Evolutionary conservation across 2,329 filamentous ascomycete genomes (phyloP).

Genomic region (Paracorniculantispora psalliotae): DNA sequence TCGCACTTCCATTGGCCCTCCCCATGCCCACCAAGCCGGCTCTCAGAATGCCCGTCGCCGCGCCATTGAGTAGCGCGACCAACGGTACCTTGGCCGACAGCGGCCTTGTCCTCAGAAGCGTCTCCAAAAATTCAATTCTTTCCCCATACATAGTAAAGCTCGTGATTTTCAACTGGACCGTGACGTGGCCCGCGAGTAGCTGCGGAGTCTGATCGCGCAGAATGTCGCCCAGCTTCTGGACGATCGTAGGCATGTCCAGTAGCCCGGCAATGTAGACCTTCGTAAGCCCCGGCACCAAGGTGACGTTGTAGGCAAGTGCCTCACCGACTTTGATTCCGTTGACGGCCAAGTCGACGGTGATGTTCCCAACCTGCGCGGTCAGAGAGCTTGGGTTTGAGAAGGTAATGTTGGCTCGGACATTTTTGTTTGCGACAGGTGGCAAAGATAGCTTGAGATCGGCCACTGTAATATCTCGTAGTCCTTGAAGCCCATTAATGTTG

Average conservation of each 20-base stretch:
- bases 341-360: not conserved
- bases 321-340: not conserved
- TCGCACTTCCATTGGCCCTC: not conserved
- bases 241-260: not conserved
- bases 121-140: not conserved
- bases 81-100: not conserved
- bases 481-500: not conserved
- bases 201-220: not conserved
- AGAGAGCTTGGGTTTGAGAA: slow-evolving; percentile 6
- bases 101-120: not conserved
- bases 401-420: not conserved
- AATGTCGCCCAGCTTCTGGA: not conserved
- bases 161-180: not conserved
- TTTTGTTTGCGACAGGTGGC: not conserved
- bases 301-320: not conserved
- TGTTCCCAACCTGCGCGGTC: slow-evolving; percentile 3
- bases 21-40: not conserved
- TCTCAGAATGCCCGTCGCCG: not conserved
- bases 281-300: not conserved
- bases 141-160: slow-evolving; percentile 5
- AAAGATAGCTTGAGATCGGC: not conserved
- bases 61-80: slow-evolving; percentile 2
- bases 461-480: not conserved
- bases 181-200: not conserved
- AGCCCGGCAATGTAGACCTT: not conserved